Conservation (phyloP, 352 stramenopile species). For the Thraustochytrium aureum region DNA sequence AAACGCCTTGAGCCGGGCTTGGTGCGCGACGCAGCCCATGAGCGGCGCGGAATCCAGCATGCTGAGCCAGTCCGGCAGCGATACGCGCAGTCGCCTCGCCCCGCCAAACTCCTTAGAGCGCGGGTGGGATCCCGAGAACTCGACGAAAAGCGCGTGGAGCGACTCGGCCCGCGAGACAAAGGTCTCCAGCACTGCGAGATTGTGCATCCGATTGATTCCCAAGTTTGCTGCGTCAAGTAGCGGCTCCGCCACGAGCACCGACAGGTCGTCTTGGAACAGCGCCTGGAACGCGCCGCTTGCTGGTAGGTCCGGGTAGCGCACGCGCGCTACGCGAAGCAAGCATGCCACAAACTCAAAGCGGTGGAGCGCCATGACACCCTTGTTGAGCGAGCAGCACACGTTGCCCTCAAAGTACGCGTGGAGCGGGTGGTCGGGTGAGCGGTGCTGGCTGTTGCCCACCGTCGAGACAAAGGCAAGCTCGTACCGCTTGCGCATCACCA, state of each 20-base stretch:
- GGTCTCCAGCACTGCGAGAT: background rate
- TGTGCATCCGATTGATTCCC: background rate
- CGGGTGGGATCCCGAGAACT: background rate
- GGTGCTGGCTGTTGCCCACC: background rate
- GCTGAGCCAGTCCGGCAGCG: slow-evolving; percentile 1
- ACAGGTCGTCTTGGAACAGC: slow-evolving; percentile 8
- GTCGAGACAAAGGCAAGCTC: background rate
- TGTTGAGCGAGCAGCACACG: slow-evolving; percentile 1
- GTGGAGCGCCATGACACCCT: background rate
- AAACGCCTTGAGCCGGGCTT: background rate
- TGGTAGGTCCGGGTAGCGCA: background rate
- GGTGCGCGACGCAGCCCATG: background rate
- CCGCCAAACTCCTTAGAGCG: background rate
- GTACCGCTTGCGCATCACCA: background rate
- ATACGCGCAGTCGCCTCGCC: background rate
- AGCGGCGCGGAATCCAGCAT: background rate
- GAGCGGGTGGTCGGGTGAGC: background rate
- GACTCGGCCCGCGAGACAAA: background rate
- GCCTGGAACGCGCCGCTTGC: background rate
- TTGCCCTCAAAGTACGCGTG: background rate
- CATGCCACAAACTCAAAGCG: slow-evolving; percentile 1
- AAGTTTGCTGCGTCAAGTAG: background rate
- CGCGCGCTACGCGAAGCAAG: background rate
- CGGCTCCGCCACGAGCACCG: background rate
- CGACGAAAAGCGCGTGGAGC: background rate